Percentiles rank a stretch among this genome's conserved stretches.
These are phyloP conservation scores for Peterozyma toletana DNA, from an alignment of 805 yeast species.

Conservation along the genomic window DNA sequence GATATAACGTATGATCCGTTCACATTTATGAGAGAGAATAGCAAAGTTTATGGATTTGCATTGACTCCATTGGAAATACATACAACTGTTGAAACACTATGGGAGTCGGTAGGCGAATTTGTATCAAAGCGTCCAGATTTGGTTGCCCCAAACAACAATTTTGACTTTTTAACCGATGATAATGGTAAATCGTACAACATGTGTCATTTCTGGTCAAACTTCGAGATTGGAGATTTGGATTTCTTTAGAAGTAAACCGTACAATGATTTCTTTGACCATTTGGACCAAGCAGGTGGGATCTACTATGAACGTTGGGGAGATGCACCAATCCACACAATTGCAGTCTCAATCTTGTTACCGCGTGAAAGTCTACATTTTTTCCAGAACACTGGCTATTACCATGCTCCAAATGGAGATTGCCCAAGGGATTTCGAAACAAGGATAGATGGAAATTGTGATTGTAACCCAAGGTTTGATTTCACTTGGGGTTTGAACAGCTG, in stretches of 20 bases:
- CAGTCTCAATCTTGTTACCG: slow-evolving; percentile 21
- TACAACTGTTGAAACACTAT: slow-evolving; percentile 43
- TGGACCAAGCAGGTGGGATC: slow-evolving; percentile 43
- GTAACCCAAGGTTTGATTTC: slow-evolving; percentile 40
- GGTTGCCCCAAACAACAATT: slow-evolving; percentile 39
- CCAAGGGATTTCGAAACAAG: slow-evolving; percentile 43
- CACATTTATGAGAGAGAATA: slow-evolving; percentile 29
- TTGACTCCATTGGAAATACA: slow-evolving; percentile 45
- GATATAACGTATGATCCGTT: slow-evolving; percentile 53
- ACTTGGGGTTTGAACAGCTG: slow-evolving; percentile 46
- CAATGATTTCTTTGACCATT: slow-evolving; percentile 33
- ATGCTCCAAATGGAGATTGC: slow-evolving; percentile 52
- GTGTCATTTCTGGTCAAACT: slow-evolving; percentile 64
- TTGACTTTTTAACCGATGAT: slow-evolving; percentile 41
- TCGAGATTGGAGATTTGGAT: slow-evolving; percentile 46
- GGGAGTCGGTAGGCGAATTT: slow-evolving; percentile 41
- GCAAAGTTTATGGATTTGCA: slow-evolving; percentile 43
- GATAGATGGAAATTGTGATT: slow-evolving; percentile 39
- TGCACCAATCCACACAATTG: slow-evolving; percentile 24
- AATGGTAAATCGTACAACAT: slow-evolving; percentile 36
- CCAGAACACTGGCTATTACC: slow-evolving; percentile 46
- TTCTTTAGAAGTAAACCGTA: slow-evolving; percentile 40
- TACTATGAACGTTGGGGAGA: slow-evolving; percentile 60
- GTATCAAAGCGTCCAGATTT: slow-evolving; percentile 35
- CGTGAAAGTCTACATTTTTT: slow-evolving; percentile 26